Evolutionary conservation across 2,329 filamentous ascomycete genomes (phyloP), one percentile per base, ranked within the genome.

Genomic region (Colletotrichum spinosum): DNA sequence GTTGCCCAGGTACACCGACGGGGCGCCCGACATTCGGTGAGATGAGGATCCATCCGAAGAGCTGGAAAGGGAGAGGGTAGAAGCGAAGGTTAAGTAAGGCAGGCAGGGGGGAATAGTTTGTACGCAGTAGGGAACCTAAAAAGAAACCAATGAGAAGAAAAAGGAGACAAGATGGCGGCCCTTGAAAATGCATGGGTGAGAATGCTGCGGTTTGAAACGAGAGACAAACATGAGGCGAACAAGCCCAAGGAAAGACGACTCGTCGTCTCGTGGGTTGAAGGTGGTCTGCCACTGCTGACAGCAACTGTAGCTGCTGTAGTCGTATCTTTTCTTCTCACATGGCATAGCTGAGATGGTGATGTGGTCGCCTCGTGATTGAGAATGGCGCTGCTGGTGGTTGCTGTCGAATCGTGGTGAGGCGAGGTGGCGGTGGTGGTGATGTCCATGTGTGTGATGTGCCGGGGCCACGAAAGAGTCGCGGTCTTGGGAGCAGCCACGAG

Each of bases 401-500:
- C 39, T 42, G 39, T 42, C 10, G n/a, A 34, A n/a, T 51, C 15
- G 49, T 25, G 25, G 25, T 25, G 25, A 25, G 25, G 25, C 25
- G 25, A 25, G 25, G 25, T 25, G 55, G 42, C 39, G 55, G 49
- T 15, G 3, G 25, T 25, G 25, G 4, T 17, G 17, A 17, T 17
- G 17, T 25, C 25, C 25, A 25, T 25, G 25, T 25, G 25, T 25
- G 25, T 25, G 57, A 56, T 57, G 39, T 51, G 52, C 62, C 35
- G 52, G 62, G 62, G 58, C 8, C 52, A 44, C 52, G 58, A 52
- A 48, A 63, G 42, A 61, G 44, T 55, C 46, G 15, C 17, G 46
- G 52, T 61, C 46, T 48, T 52, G 52, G 52, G 52, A 53, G 63
- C 63, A 61, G 58, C 63, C 63, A 66, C 63, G 53, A 66, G 63